Base-by-base conservation (phyloP, 2,329 filamentous ascomycete species). In the Hypoxylon sp. region DNA sequence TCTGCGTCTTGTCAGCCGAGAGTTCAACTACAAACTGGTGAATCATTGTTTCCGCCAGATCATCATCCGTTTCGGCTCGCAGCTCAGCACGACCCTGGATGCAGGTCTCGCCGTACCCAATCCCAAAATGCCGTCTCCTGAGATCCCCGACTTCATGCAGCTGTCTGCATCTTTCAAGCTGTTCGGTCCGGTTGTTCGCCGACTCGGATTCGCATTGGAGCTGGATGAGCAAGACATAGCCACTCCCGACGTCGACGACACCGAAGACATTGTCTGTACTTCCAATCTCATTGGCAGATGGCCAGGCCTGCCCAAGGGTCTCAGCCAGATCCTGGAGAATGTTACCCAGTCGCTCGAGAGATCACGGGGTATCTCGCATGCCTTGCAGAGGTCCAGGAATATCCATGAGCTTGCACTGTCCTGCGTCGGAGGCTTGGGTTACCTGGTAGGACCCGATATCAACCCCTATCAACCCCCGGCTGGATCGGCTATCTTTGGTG, bases 161-260 rank as follows among this genome's bases (percentile, higher is more conserved):
- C n/a, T 69, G 60, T 5, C 72, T 72, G 68, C 78, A 83, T 88
- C 26, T 88, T 88, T 64, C 73, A 84, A 63, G 79, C 81, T 13
- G 87, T 88, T 70, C n/a, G 85, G 84, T 9, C 74, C 75, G 24
- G 80, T 85, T 51, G 88, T 91, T 53, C 75, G 77, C 23, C 81
- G 81, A 49, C 89, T 88, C 66, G 88, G 86, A 4, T 82, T 91
- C 69, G 86, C 85, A 20, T 85, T 90, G 59, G 88, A 90, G 66
- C 79, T 90, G n/a, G 81, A 83, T 52, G 83, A 88, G 67, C 71
- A 73, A 33, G 75, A 73, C 11, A 69, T 82, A 9, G 73, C 75
- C 10, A 73, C 76, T 20, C 84, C 86, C 6, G 84, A 83, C 1
- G 66, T 78, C n/a, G 88, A 89, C 66, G 75, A 77, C 4, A 74